These are phyloP conservation scores for Fusarium agapanthi DNA, from an alignment of 2,329 filamentous ascomycete genomes.

Conservation along the genomic window DNA sequence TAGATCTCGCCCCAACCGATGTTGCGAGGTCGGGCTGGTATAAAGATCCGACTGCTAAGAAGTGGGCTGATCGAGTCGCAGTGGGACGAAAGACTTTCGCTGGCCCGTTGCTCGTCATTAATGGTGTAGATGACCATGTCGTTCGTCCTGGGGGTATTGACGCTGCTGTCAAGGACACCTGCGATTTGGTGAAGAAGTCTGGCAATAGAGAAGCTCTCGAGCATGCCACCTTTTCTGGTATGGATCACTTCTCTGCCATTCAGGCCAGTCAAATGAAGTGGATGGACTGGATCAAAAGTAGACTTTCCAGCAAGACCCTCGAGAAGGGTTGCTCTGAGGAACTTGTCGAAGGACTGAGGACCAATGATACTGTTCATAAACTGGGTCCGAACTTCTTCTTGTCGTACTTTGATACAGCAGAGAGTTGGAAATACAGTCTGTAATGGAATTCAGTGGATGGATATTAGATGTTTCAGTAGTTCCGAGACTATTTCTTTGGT, in stretches of 20 bases:
- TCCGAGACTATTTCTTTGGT: neutral
- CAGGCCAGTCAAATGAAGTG: conserved; percentile 24
- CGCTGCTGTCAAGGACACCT: neutral
- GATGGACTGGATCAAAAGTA: conserved; percentile 28
- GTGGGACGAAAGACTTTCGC: neutral
- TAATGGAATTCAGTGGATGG: neutral
- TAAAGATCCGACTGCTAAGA: neutral
- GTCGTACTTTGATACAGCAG: conserved; percentile 2
- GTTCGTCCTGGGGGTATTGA: conserved; percentile 12
- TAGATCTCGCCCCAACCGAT: neutral
- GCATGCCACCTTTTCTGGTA: neutral
- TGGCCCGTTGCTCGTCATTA: neutral
- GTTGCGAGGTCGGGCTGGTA: neutral
- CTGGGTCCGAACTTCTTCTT: conserved; percentile 16
- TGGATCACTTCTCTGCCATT: conserved; percentile 27
- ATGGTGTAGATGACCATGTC: neutral
- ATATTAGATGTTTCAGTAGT: neutral
- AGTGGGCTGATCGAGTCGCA: conserved; percentile 2
- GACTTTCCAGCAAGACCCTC: neutral
- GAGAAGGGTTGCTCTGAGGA: conserved; percentile 1
- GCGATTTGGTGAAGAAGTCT: neutral
- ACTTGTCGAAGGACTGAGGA: neutral
- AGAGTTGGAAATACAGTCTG: conserved; percentile 7
- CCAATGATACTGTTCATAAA: neutral
- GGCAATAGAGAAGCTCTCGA: neutral